phyloP scores from a whole-genome alignment of 2,329 filamentous ascomycete genomes.

The Beauveria varroae region DNA sequence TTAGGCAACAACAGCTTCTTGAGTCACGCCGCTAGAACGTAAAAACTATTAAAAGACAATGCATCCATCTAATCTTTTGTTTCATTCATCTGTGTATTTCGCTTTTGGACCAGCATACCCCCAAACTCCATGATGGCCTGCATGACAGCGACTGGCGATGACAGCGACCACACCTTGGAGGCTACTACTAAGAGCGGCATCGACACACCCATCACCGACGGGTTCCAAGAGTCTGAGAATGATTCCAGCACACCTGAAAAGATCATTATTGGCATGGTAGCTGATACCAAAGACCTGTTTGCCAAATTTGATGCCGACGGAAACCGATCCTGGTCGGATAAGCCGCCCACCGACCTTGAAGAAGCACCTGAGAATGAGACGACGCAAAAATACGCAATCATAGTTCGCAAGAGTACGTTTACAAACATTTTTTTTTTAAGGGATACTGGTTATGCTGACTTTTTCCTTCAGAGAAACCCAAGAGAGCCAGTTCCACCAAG shows the following conservation, averaged over 20 bases:
- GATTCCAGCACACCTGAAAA: slow-evolving; percentile 8
- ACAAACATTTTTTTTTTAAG: too few species aligned
- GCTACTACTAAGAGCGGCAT: neutral
- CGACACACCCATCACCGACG: neutral
- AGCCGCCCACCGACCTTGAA: slow-evolving; percentile 45
- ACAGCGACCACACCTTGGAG: neutral
- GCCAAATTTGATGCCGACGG: slow-evolving; percentile 39
- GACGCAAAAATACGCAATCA: slow-evolving; percentile 53
- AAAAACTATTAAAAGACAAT: too few species aligned
- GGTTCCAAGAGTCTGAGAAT: neutral
- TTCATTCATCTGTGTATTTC: neutral
- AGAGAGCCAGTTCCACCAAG: slow-evolving; percentile 50
- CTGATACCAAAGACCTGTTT: slow-evolving; percentile 36
- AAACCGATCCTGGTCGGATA: slow-evolving; percentile 46
- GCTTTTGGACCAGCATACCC: too few species aligned
- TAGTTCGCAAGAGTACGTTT: slow-evolving; percentile 43
- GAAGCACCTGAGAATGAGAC: slow-evolving; percentile 53
- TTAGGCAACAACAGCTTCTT: neutral
- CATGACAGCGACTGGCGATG: neutral
- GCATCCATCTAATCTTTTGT: too few species aligned
- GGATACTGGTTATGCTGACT: neutral
- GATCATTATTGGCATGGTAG: slow-evolving; percentile 28
- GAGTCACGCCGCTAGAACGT: neutral
- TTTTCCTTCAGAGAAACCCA: slow-evolving; percentile 27
- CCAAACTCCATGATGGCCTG: neutral